A percentile compares a stretch with the other conserved stretches of the same genome.
Conservation (phyloP, 1,284 basidiomycete genomes). For the Rhodotorula sp. region DNA sequence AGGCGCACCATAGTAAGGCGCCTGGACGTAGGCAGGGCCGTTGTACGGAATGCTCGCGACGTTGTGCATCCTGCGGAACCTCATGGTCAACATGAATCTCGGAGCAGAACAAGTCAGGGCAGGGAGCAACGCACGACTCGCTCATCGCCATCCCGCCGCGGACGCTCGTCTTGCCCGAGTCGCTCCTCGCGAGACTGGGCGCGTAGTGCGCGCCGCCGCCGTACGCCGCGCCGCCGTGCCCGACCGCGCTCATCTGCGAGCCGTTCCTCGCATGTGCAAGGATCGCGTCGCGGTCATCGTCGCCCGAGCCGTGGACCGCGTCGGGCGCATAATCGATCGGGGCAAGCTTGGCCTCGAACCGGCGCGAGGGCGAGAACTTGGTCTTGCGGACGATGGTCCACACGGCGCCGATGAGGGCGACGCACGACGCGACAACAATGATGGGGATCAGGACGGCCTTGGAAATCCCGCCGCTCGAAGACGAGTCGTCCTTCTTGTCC, state of each 20-base stretch:
- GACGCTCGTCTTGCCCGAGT: slow-evolving; percentile 20
- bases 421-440: slow-evolving; percentile 36
- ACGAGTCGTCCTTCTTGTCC: slow-evolving; percentile 15
- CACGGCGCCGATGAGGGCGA: slow-evolving; percentile 34
- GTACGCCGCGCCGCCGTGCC: not conserved
- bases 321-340: slow-evolving; percentile 38
- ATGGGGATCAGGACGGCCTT: slow-evolving; percentile 40
- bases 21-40: slow-evolving; percentile 15
- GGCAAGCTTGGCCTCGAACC: slow-evolving; percentile 41
- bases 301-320: slow-evolving; percentile 1
- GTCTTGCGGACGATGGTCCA: slow-evolving; percentile 43
- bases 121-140: slow-evolving; percentile 22
- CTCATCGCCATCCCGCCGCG: slow-evolving; percentile 19
- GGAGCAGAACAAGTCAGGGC: not conserved
- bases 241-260: slow-evolving; percentile 18
- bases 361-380: slow-evolving; percentile 37
- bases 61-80: not conserved
- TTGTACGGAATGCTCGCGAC: slow-evolving; percentile 27
- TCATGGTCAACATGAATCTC: not conserved
- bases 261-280: slow-evolving; percentile 23
- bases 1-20: slow-evolving; percentile 20
- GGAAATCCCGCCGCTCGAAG: slow-evolving; percentile 32
- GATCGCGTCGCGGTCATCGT: slow-evolving; percentile 3
- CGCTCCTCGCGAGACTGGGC: slow-evolving; percentile 31
- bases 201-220: slow-evolving; percentile 8